A percentile compares a stretch with the other conserved stretches of the same genome.
phyloP scores from a whole-genome alignment of 306 rosid genomes.

The Rosa multiflora region DNA sequence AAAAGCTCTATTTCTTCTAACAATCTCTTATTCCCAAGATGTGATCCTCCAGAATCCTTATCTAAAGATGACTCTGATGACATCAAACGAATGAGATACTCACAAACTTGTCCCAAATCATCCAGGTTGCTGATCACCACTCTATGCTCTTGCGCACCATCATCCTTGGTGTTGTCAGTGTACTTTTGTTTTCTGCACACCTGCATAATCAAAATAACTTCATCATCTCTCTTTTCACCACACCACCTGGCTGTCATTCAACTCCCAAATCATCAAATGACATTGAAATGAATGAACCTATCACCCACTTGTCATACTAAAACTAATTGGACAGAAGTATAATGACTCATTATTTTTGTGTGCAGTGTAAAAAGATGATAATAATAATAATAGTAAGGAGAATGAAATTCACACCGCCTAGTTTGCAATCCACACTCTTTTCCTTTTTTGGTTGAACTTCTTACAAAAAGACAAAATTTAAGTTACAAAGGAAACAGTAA shows the following conservation, averaged over 20 bases:
- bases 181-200: slow-evolving; percentile 61
- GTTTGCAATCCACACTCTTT: neutral
- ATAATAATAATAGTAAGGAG: neutral
- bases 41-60: slow-evolving; percentile 35
- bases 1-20: slow-evolving; percentile 66
- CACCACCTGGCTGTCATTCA: neutral
- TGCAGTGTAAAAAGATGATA: neutral
- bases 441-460: neutral
- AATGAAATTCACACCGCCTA: neutral
- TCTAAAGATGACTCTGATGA: slow-evolving; percentile 46
- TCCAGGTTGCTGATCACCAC: slow-evolving; percentile 31
- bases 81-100: slow-evolving; percentile 64
- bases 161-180: slow-evolving; percentile 36
- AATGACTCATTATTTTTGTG: neutral
- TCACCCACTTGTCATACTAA: neutral
- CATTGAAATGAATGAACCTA: neutral
- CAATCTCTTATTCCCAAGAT: slow-evolving; percentile 34
- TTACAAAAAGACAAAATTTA: neutral
- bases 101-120: slow-evolving; percentile 52
- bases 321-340: neutral
- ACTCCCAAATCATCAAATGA: neutral
- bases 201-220: slow-evolving; percentile 41
- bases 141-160: slow-evolving; percentile 29
- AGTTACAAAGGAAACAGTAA: too few relatives aligned
- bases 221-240: neutral